Evolutionary conservation across 2,329 filamentous ascomycete species (phyloP).

Genomic region (Fusarium sp.): DNA sequence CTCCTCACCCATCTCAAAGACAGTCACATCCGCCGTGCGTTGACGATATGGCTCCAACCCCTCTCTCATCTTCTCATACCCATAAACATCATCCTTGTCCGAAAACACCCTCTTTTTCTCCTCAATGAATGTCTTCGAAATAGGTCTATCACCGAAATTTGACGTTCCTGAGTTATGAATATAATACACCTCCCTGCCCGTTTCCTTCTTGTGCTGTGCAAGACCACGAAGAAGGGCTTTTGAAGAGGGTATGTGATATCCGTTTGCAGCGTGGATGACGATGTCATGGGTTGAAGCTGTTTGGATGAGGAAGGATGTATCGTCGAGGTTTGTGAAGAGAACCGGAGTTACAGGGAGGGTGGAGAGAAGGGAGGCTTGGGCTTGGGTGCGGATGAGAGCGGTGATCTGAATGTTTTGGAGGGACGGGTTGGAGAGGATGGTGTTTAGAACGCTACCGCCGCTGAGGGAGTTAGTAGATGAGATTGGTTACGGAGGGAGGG

Average conservation of each 20-base stretch:
- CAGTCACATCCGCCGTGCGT: neutral
- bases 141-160: neutral
- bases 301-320: neutral
- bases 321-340: neutral
- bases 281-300: neutral
- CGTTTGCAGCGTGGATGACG: constrained; percentile 6
- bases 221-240: neutral
- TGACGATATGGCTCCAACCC: neutral
- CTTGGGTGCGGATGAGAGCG: neutral
- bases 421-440: neutral
- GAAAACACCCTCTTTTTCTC: neutral
- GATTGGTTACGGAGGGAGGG: rapidly evolving
- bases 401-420: neutral
- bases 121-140: neutral
- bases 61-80: constrained; percentile 8
- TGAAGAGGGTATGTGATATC: neutral
- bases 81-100: neutral
- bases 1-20: constrained; percentile 5
- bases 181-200: neutral
- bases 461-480: neutral
- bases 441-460: constrained; percentile 1
- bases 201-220: neutral
- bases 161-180: constrained; percentile 17
- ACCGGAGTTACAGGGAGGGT: neutral
- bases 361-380: neutral